phyloP scores from a whole-genome alignment of 208 protist species.

The Acanthamoeba triangularis region DNA sequence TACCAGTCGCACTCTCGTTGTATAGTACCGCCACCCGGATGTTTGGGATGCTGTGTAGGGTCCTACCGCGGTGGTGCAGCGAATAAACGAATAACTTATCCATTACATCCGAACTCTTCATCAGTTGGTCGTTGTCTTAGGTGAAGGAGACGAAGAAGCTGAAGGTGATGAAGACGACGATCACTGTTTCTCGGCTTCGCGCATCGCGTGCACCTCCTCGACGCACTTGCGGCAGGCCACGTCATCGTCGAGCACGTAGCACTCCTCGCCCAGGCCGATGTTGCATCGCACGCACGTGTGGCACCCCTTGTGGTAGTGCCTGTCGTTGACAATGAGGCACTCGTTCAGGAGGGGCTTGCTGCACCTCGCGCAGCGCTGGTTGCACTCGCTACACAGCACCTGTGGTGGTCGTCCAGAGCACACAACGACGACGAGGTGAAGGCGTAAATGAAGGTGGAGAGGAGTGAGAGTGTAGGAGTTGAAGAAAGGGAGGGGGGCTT shows the following conservation, averaged over 20 bases:
- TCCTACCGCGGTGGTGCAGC: constrained; percentile 26
- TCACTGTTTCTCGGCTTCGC: neutral
- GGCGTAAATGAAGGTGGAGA: no score
- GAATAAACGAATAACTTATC: constrained; percentile 45
- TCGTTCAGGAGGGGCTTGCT: neutral
- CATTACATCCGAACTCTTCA: neutral
- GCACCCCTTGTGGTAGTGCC: neutral
- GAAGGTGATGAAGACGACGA: neutral
- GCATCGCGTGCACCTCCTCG: neutral
- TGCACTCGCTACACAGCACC: neutral
- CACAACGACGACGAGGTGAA: neutral
- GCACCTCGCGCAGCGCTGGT: neutral
- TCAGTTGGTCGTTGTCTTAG: neutral
- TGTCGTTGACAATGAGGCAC: neutral
- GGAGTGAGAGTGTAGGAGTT: neutral
- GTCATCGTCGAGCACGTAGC: constrained; percentile 12
- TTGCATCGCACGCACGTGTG: neutral
- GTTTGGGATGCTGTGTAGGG: constrained; percentile 57
- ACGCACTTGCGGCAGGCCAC: constrained; percentile 20
- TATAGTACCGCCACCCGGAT: constrained; percentile 43
- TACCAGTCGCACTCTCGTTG: neutral
- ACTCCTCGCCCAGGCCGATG: neutral
- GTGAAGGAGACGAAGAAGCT: no score
- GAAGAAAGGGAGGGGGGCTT: neutral
- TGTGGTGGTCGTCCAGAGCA: no score